phyloP scores from a whole-genome alignment of 169 alveolate species.

The Plasmodium berghei region DNA sequence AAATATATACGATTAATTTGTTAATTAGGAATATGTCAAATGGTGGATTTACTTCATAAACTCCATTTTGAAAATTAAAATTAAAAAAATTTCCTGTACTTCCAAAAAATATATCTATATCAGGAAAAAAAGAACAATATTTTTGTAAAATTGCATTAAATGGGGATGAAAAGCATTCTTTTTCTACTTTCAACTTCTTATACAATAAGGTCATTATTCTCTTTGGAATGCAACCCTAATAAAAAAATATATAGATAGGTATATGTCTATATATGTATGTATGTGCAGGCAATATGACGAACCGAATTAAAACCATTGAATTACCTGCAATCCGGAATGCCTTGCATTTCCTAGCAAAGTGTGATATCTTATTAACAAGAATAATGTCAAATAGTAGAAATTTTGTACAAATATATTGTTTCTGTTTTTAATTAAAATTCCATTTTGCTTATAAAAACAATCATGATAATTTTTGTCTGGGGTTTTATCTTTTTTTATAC shows the following conservation, averaged over 20 bases:
- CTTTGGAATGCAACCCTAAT: conserved; percentile 56
- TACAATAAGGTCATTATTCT: conserved; percentile 28
- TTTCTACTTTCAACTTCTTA: conserved; percentile 21
- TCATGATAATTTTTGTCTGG: conserved; percentile 4
- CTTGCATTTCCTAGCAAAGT: conserved; percentile 39
- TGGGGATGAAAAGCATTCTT: conserved; percentile 77
- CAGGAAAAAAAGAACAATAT: conserved; percentile 67
- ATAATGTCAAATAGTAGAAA: conserved; percentile 32
- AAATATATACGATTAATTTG: conserved; percentile 52
- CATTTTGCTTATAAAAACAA: conserved; percentile 67
- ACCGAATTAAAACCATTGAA: neutral
- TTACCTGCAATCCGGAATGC: conserved; percentile 72
- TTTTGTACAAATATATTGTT: conserved; percentile 15
- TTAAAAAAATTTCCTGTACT: conserved; percentile 68
- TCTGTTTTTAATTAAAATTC: conserved; percentile 58
- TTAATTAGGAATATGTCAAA: conserved; percentile 70
- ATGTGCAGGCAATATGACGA: neutral
- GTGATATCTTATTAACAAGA: conserved; percentile 53
- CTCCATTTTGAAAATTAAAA: conserved; percentile 22
- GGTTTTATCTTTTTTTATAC: neutral
- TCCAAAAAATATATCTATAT: conserved; percentile 75
- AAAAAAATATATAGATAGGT: neutral
- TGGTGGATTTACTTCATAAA: conserved; percentile 74
- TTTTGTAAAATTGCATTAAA: conserved; percentile 40
- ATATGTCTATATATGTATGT: neutral